These are phyloP conservation scores for Pleodorina starrii DNA, from an alignment of 139 green algal species.

Conservation along the genomic window DNA sequence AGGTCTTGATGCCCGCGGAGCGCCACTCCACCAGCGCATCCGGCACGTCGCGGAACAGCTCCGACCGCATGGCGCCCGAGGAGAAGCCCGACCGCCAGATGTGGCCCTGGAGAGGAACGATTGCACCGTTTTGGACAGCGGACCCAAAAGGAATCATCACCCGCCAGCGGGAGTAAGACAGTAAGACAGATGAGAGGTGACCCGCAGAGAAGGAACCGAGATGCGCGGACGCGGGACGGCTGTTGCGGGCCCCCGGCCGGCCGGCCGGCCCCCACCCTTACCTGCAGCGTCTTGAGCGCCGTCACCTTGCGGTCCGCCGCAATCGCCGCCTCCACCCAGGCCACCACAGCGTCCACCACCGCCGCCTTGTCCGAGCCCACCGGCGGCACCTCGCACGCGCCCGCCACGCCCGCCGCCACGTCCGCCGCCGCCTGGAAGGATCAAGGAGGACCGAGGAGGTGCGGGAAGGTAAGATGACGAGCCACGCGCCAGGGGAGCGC, in stretches of 20 bases:
- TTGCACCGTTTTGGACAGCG: no score
- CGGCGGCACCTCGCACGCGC: slow-evolving; percentile 34
- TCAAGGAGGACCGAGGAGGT: no score
- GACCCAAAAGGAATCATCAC: no score
- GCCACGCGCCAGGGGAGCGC: no score
- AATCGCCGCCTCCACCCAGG: slow-evolving; percentile 81
- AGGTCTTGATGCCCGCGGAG: slow-evolving; percentile 85
- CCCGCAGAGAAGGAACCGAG: no score
- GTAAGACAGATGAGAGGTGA: no score
- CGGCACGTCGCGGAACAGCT: slow-evolving; percentile 90
- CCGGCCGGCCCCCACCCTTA: no score
- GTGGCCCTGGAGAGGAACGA: slow-evolving; percentile 62
- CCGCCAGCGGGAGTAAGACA: no score
- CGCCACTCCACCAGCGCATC: slow-evolving; percentile 81
- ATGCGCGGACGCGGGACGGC: no score
- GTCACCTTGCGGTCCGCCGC: slow-evolving; percentile 76
- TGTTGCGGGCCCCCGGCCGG: no score
- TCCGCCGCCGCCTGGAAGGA: slow-evolving; percentile 12
- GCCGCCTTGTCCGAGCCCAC: slow-evolving; percentile 30
- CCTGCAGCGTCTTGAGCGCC: slow-evolving; percentile 81
- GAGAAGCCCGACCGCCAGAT: slow-evolving; percentile 87
- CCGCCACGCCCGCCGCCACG: slow-evolving; percentile 37
- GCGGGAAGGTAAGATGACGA: no score
- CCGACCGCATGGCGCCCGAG: slow-evolving; percentile 77
- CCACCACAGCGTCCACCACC: slow-evolving; percentile 71